phyloP scores from a whole-genome alignment of 2,329 filamentous ascomycete genomes.

The Didymella exigua region DNA sequence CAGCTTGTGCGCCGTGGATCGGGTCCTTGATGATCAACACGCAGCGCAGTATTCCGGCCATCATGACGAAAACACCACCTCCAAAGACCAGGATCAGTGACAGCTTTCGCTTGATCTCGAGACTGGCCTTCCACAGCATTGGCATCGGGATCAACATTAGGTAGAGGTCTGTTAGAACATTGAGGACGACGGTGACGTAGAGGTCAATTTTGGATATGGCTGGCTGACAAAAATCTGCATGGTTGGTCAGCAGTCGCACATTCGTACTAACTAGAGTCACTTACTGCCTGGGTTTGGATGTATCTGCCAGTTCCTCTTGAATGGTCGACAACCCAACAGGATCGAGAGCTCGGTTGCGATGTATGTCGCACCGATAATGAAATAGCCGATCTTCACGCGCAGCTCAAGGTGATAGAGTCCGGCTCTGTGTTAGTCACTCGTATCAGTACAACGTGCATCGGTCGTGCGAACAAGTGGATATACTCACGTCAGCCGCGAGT shows the following conservation, averaged over 20 bases:
- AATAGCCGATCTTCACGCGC: slow-evolving; percentile 57
- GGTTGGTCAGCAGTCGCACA: not conserved
- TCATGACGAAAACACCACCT: slow-evolving; percentile 62
- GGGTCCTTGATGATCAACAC: slow-evolving; percentile 30
- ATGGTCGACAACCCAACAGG: slow-evolving; percentile 59
- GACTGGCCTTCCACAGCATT: slow-evolving; percentile 58
- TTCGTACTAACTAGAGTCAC: slow-evolving; percentile 22
- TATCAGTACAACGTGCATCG: slow-evolving; percentile 4
- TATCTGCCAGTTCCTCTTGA: slow-evolving; percentile 64
- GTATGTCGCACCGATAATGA: slow-evolving; percentile 57
- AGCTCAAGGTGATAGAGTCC: slow-evolving; percentile 19
- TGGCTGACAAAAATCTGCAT: slow-evolving; percentile 20
- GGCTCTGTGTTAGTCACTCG: not conserved
- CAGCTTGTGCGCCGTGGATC: slow-evolving; percentile 48
- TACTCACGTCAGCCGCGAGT: slow-evolving; percentile 53
- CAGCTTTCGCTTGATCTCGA: slow-evolving; percentile 58
- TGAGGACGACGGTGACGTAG: slow-evolving; percentile 49
- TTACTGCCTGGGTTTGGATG: slow-evolving; percentile 62
- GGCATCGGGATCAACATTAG: slow-evolving; percentile 65
- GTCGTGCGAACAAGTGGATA: not conserved
- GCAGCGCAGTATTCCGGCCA: slow-evolving; percentile 58
- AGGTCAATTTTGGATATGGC: slow-evolving; percentile 16
- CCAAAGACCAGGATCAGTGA: slow-evolving; percentile 61
- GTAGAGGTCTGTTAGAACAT: slow-evolving; percentile 63
- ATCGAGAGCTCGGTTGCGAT: slow-evolving; percentile 57